Evolutionary conservation across 495 filamentous ascomycete genomes (phyloP), one percentile per base, ranked within the genome.

Genomic region (Neurospora sp.): DNA sequence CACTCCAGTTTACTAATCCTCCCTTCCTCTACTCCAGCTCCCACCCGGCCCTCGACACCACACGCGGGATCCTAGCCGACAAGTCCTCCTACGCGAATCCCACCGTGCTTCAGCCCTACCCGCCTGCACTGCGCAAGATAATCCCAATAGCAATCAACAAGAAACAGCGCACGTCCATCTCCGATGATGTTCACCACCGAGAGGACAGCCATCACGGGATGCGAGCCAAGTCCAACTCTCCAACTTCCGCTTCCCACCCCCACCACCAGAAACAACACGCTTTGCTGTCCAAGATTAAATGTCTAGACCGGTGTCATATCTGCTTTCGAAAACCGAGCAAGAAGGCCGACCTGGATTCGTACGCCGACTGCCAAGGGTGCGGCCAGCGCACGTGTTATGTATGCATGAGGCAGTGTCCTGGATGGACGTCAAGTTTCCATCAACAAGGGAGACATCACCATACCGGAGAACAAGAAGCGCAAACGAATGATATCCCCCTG

Each of bases 281-380:
- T 54, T 23, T 71, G 40, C 42, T 71, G 44, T 39, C 72, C 40
- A 54, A 74, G 46, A 40, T 54, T 5, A 54, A 59, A 31, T 31
- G 54, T 66, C 27, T 85, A 70, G 82, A 72, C 71, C 82, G 83
- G 16, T 86, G 85, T 74, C 84, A 86, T 78, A 84, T 86, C 72
- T 86, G 85, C 78, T 82, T 77, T 74, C 82, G 84, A 39, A 82
- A 83, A 48, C 85, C 85, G 0, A 83, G 76, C 74, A 85, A 82
- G 79, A 86, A 83, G 71, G 80, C 82, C 44, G 83, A 86, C 74
- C 82, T 86, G 46, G 84, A 86, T 73, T 82, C 80, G 39, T 86
- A 83, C 72, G 81, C 83, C 59, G 80, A 85, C 72, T 86, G 85
- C 72, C 77, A 81, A 71, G 84, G 82, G 7, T 86, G 85, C 72